Evolutionary conservation across 805 yeast species (phyloP), one percentile per base, ranked within the genome.

Genomic region (Yamadazyma akitaensis): DNA sequence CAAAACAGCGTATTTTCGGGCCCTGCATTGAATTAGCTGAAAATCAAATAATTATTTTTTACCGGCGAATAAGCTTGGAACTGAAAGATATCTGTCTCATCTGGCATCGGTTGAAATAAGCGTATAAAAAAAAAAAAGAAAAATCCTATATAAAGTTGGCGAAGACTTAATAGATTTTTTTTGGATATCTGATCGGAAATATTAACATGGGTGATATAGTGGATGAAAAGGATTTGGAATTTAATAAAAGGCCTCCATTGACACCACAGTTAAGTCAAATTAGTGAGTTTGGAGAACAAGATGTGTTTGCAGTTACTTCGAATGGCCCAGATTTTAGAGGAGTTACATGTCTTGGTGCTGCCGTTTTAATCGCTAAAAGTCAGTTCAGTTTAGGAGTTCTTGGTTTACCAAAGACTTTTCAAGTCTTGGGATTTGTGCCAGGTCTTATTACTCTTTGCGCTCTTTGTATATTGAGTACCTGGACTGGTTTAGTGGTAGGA

Each of bases 321-420:
- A 39, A 41, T 5, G 49, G 47, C 1, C 44, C 45, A 3, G 51
- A 48, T 42, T 49, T 45, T 24, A 37, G 51, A 34, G 51, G 51
- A 3, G 49, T 49, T 14, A 36, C 44, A 10, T 42, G 46, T 14
- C 16, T 45, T 12, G 51, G 51, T 18, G 51, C 47, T 2, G 49
- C 51, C 26, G 37, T 49, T 17, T 42, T 49, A 34, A 49, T 49
- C 10, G 44, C 47, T 25, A 49, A 49, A 38, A 34, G 34, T 19
- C 51, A 49, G 31, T 19, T 49, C 18, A 49, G 51, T 12, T 49
- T 49, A 37, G 51, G 51, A 2, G 43, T 45, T 1, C 42, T 49
- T 21, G 51, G 49, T 26, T 34, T 49, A 21, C 51, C 51, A 10
- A 37, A 32, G 36, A 49, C 51, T 16, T 26, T 49, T 9, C 28